Conservation (phyloP, 202 grass and related monocot genomes). For the Setaria viridis region DNA sequence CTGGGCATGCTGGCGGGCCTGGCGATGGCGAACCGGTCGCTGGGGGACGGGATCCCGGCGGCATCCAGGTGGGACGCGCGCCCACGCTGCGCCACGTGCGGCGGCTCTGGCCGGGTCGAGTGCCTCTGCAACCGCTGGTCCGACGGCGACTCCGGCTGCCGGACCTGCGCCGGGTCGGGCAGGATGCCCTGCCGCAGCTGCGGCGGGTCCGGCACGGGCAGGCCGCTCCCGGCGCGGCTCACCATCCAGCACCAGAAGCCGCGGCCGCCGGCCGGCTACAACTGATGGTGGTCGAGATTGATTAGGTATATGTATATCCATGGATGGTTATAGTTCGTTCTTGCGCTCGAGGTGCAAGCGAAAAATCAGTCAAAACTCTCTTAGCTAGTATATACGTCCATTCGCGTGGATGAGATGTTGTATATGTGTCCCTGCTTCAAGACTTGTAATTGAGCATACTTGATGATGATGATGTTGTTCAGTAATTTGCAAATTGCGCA, state of each 20-base stretch:
- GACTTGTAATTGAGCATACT: slow-evolving; percentile 10
- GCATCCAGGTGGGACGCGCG: slow-evolving; percentile 53
- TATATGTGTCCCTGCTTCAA: not conserved
- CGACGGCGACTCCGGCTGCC: slow-evolving; percentile 80
- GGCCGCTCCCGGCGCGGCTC: slow-evolving; percentile 65
- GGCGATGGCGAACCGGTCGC: slow-evolving; percentile 67
- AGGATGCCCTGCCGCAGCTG: slow-evolving; percentile 80
- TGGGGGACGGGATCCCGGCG: slow-evolving; percentile 50
- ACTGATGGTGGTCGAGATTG: slow-evolving; percentile 12
- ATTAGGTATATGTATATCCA: not conserved
- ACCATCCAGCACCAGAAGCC: slow-evolving; percentile 44
- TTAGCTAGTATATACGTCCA: not conserved
- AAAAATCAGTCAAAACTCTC: not conserved
- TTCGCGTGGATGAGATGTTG: slow-evolving; percentile 22
- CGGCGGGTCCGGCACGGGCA: slow-evolving; percentile 71
- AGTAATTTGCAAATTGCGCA: slow-evolving; percentile 12
- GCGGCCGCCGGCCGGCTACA: slow-evolving; percentile 31
- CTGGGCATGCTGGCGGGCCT: slow-evolving; percentile 83
- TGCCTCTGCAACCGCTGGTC: slow-evolving; percentile 92
- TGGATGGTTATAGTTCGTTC: not conserved
- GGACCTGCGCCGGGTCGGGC: slow-evolving; percentile 73
- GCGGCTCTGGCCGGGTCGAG: slow-evolving; percentile 68
- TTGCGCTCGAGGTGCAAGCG: not conserved
- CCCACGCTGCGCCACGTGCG: slow-evolving; percentile 83
- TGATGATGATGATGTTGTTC: slow-evolving; percentile 8